phyloP scores from a whole-genome alignment of 2,329 filamentous ascomycete genomes.

The Seiridium unicorne region DNA sequence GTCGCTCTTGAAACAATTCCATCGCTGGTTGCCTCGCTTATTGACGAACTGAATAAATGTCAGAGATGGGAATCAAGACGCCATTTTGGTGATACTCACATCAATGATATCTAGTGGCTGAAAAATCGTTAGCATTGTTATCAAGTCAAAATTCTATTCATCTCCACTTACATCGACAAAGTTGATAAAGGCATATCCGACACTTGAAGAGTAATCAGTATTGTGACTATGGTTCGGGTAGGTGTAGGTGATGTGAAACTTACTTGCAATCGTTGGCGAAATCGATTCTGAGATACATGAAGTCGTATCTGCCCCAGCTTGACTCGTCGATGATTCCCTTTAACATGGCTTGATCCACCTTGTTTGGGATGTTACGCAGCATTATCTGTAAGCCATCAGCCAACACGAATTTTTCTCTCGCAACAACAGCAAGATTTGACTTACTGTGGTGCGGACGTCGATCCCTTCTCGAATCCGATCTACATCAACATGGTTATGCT shows the following conservation, averaged over 20 bases:
- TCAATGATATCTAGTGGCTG: slow-evolving; percentile 72
- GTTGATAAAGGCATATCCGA: slow-evolving; percentile 97
- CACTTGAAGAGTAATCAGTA: slow-evolving; percentile 47
- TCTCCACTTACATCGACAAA: slow-evolving; percentile 68
- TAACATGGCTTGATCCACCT: slow-evolving; percentile 74
- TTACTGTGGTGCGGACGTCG: slow-evolving; percentile 74
- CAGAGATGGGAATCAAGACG: no score
- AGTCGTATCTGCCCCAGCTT: slow-evolving; percentile 83
- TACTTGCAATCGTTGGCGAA: slow-evolving; percentile 83
- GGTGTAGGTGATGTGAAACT: slow-evolving; percentile 24
- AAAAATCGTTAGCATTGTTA: slow-evolving; percentile 32
- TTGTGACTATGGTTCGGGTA: no score
- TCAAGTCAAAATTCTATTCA: not conserved
- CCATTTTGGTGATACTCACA: slow-evolving; percentile 39
- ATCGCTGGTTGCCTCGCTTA: slow-evolving; percentile 67
- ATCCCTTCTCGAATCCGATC: slow-evolving; percentile 61
- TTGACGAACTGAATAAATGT: slow-evolving; percentile 61
- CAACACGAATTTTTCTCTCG: no score
- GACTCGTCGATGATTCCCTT: slow-evolving; percentile 78
- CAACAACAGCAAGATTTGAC: slow-evolving; percentile 20
- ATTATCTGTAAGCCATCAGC: slow-evolving; percentile 62
- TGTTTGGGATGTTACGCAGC: slow-evolving; percentile 93
- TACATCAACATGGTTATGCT: slow-evolving; percentile 63
- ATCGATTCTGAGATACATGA: slow-evolving; percentile 91
- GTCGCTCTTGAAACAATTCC: slow-evolving; percentile 79